phyloP scores from a whole-genome alignment of 2,329 filamentous ascomycete species.

The Aspergillus latus region DNA sequence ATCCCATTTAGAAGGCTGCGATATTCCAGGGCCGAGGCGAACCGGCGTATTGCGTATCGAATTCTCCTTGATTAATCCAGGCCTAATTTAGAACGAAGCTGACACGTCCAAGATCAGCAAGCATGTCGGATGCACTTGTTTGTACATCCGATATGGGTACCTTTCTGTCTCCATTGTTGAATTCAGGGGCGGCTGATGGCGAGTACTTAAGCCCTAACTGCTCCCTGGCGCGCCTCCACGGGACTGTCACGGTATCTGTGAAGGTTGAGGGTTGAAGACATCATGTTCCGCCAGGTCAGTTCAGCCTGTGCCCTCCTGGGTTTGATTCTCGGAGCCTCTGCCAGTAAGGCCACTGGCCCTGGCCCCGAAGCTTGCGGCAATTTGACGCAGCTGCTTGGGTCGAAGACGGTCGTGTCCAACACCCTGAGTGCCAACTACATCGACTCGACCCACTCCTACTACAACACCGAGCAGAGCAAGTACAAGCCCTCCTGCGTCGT shows the following conservation, averaged over 20 bases:
- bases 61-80: not conserved
- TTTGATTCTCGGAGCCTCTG: not conserved
- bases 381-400: conserved; percentile 3
- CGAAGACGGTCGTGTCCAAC: conserved; percentile 6
- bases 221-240: not conserved
- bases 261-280: not conserved
- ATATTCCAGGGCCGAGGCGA: not conserved
- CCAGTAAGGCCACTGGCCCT: not conserved
- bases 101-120: not conserved
- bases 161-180: not conserved
- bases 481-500: conserved; percentile 23
- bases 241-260: not conserved
- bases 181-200: not conserved
- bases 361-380: conserved; percentile 4
- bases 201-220: not conserved
- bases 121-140: not conserved
- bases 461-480: conserved; percentile 12
- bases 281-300: not conserved
- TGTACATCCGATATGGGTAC: not conserved
- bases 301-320: not conserved
- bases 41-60: not conserved
- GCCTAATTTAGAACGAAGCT: not conserved
- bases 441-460: not conserved
- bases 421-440: not conserved
- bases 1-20: not conserved